Conservation (phyloP, 495 filamentous ascomycete species). For the Penicillium antarcticum region DNA sequence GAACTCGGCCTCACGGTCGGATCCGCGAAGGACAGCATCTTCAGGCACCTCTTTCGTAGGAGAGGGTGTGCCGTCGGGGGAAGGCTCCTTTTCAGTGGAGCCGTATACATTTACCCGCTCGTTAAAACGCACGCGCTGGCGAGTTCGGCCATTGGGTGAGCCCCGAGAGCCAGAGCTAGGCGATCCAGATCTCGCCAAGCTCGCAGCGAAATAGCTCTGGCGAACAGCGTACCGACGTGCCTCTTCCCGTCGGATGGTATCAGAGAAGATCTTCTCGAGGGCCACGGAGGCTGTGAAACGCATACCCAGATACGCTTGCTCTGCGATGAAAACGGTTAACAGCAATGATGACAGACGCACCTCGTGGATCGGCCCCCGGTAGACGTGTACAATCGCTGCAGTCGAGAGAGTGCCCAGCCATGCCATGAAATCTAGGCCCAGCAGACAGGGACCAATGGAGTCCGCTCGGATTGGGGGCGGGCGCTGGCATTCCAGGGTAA, state of each 20-base stretch:
- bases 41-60: conserved; percentile 15
- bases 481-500: conserved; percentile 81
- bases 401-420: conserved; percentile 88
- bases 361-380: conserved; percentile 58
- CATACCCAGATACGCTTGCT: conserved; percentile 75
- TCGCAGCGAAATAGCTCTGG: conserved; percentile 58
- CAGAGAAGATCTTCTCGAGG: conserved; percentile 71
- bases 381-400: conserved; percentile 82
- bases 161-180: conserved; percentile 7
- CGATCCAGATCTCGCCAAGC: neutral
- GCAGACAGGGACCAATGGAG: conserved; percentile 89
- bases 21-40: conserved; percentile 25
- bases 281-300: conserved; percentile 63
- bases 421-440: conserved; percentile 77
- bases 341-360: conserved; percentile 72
- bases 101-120: conserved; percentile 38
- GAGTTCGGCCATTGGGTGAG: conserved; percentile 14
- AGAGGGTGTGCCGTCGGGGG: conserved; percentile 13
- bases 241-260: conserved; percentile 72
- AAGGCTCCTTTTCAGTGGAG: conserved; percentile 8
- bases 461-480: conserved; percentile 86
- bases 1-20: conserved; percentile 31
- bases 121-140: conserved; percentile 36
- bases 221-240: conserved; percentile 67
- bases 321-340: conserved; percentile 73